Percentiles rank a stretch among this genome's conserved stretches.
Conservation (phyloP, 257 asterid genomes). For the Coffea eugenioides region DNA sequence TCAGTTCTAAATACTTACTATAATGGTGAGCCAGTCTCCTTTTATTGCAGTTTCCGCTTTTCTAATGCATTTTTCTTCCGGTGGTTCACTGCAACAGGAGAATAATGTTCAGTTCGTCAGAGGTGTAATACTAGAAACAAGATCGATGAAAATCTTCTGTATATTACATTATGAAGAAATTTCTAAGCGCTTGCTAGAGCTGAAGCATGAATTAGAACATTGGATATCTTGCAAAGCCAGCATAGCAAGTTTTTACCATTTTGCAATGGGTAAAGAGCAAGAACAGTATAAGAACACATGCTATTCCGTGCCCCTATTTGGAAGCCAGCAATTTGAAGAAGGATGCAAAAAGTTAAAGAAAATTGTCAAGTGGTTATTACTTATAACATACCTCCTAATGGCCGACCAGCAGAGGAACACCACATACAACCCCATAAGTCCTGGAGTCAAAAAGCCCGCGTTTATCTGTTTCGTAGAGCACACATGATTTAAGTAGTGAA, state of each 20-base stretch:
- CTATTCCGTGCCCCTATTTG: neutral
- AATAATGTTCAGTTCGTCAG: neutral
- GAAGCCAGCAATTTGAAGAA: neutral
- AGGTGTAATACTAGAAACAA: neutral
- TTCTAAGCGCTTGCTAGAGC: neutral
- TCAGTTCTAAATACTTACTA: conserved; percentile 31
- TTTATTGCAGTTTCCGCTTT: conserved; percentile 33
- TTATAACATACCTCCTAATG: conserved; percentile 40
- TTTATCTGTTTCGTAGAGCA: conserved; percentile 33
- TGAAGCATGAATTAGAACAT: neutral
- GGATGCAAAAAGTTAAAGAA: neutral
- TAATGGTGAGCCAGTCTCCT: conserved; percentile 49
- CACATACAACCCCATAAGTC: conserved; percentile 51
- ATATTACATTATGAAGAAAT: neutral
- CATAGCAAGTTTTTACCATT: neutral
- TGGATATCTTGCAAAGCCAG: neutral
- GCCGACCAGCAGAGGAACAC: conserved; percentile 67
- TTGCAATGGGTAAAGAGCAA: neutral
- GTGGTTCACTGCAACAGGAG: conserved; percentile 40
- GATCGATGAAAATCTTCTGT: neutral
- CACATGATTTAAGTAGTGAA: neutral
- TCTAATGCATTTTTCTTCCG: conserved; percentile 43
- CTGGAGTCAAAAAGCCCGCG: conserved; percentile 46
- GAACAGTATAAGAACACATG: too few species aligned
- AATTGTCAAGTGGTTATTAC: neutral